Evolutionary conservation across 2,329 filamentous ascomycete species (phyloP), one percentile per base, ranked within the genome.

Genomic region (Macroventuria anomochaeta): DNA sequence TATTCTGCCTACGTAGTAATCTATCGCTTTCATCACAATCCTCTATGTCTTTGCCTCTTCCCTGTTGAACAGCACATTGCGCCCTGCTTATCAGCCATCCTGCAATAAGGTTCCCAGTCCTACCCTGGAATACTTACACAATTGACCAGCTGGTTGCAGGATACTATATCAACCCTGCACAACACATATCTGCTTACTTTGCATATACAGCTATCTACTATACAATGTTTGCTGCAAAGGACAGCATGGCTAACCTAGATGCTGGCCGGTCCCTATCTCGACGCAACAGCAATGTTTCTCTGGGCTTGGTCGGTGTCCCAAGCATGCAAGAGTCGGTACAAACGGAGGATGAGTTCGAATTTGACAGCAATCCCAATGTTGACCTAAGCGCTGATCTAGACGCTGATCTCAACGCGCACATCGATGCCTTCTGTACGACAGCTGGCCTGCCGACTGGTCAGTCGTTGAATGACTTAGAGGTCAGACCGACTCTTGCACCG

Each of bases 281-380:
- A 48, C 20, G 37, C 21, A 42, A 28, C 23, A 49, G 39, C 51
- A 18, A 31, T 26, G 21, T 36, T 25, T 40, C 46, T 28, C 40
- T 54, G 5, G 44, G 51, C 17, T 28, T 49, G 3, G 39, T 54
- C 13, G 51, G 51, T 37, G 23, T 54, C n/a, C 51, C 51, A 38
- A 33, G 15, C 17, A 21, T 39, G 6, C 40, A 33, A 23, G 44
- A 49, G 26, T 13, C 26, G n/a, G 18, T 18, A 15, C 39, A 54
- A 17, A 36, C 39, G 12, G 26, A 34, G 11, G 18, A 34, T 20
- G 39, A 33, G 13, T 54, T 49, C 34, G 34, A 49, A 1, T 40
- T 44, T 8, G 28, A 54, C 11, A 34, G 43, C 39, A 29, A 53
- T 6, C 17, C 26, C 29, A 13, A 40, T 33, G 13, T 38, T 13